Evolutionary conservation across 768 basidiomycete species (phyloP).

Genomic region (Tulasnella sp.): DNA sequence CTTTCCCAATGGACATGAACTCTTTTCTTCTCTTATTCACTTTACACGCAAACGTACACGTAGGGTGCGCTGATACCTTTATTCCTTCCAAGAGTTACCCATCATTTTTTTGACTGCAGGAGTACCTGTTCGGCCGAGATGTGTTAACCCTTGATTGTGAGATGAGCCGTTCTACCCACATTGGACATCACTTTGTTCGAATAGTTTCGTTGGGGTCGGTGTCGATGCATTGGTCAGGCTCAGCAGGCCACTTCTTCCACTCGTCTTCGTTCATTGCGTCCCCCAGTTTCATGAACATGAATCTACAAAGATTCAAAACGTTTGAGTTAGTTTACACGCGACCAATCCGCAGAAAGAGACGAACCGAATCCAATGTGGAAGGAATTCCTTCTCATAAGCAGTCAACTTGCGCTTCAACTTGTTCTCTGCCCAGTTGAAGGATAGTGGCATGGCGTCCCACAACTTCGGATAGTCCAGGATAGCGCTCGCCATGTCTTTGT

Average conservation of each 20-base stretch:
- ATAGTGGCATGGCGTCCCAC: background rate
- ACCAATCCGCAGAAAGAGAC: background rate
- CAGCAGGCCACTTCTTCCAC: background rate
- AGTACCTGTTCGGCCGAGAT: no score
- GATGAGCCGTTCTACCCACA: no score
- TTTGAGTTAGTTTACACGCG: background rate
- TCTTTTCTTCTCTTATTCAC: no score
- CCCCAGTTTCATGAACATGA: background rate
- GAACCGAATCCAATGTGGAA: background rate
- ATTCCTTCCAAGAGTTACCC: no score
- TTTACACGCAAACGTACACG: no score
- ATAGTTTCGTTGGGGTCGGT: background rate
- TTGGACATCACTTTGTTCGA: background rate
- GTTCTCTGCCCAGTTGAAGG: background rate
- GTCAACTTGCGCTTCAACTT: background rate
- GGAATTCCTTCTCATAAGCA: background rate
- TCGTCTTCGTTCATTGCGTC: background rate
- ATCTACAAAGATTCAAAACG: background rate
- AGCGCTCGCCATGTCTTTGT: background rate
- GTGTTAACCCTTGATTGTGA: no score
- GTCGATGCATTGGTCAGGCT: background rate
- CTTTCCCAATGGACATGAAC: no score
- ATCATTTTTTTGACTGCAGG: no score
- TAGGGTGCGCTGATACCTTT: no score
- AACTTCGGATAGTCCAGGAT: background rate